phyloP scores from a whole-genome alignment of 2,329 filamentous ascomycete species.

The Claviceps capensis region DNA sequence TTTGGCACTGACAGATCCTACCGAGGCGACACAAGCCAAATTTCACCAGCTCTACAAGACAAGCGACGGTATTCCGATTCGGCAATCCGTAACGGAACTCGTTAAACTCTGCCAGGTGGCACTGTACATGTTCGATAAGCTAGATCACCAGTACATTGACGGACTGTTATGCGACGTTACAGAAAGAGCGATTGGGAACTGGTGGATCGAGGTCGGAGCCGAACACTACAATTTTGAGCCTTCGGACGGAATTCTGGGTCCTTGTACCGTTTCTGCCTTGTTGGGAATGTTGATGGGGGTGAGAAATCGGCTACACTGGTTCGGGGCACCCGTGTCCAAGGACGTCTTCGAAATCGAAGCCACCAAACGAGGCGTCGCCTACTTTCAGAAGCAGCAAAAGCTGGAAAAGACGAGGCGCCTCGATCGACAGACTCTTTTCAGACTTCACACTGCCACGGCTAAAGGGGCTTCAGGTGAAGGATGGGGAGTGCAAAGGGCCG shows the following conservation, averaged over 20 bases:
- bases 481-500: constrained; percentile 84
- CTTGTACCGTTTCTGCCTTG: constrained; percentile 78
- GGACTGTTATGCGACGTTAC: constrained; percentile 88
- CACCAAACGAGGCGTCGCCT: constrained; percentile 70
- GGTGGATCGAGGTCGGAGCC: constrained; percentile 89
- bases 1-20: constrained; percentile 65
- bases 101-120: constrained; percentile 87
- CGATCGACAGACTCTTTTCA: constrained; percentile 70
- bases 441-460: constrained; percentile 68
- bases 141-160: constrained; percentile 81
- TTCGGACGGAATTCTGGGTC: constrained; percentile 80
- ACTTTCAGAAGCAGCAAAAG: constrained; percentile 84
- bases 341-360: constrained; percentile 78
- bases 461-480: constrained; percentile 82
- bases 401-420: constrained; percentile 64
- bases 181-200: constrained; percentile 78
- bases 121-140: constrained; percentile 72
- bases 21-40: constrained; percentile 72
- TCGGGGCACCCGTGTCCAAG: constrained; percentile 71
- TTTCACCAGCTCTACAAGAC: constrained; percentile 85
- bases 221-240: constrained; percentile 91
- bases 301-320: constrained; percentile 75
- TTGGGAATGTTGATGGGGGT: constrained; percentile 82
- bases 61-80: constrained; percentile 67
- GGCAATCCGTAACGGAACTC: constrained; percentile 70